These are phyloP conservation scores for Rhodotorula graminis DNA, from an alignment of 768 basidiomycete genomes.

Conservation along the genomic window DNA sequence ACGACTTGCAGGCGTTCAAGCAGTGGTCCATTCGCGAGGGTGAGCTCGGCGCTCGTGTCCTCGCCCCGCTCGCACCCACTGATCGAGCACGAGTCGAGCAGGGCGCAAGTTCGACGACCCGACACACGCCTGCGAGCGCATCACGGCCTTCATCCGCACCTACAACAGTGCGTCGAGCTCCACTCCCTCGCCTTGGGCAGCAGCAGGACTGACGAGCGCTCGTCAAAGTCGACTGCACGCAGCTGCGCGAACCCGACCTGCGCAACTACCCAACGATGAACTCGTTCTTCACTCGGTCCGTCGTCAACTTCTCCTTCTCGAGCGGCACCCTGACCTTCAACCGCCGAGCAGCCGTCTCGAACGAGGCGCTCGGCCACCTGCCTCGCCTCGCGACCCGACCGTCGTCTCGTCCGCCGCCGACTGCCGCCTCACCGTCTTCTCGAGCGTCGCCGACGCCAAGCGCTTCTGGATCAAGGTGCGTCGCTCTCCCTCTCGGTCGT, in stretches of 20 bases:
- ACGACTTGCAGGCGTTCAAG: background rate
- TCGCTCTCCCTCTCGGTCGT: background rate
- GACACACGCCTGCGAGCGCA: constrained; percentile 41
- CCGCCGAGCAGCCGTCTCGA: constrained; percentile 39
- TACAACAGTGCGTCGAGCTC: constrained; percentile 44
- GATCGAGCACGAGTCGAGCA: background rate
- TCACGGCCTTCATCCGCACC: constrained; percentile 46
- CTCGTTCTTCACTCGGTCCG: constrained; percentile 62
- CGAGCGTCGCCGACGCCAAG: constrained; percentile 57
- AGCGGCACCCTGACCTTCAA: too few relatives aligned
- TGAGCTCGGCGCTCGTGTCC: background rate
- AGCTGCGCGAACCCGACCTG: constrained; percentile 63
- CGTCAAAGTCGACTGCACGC: constrained; percentile 52
- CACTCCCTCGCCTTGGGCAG: constrained; percentile 59
- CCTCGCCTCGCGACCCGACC: constrained; percentile 54
- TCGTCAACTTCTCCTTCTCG: background rate
- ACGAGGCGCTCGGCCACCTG: constrained; percentile 60
- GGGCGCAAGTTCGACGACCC: constrained; percentile 25
- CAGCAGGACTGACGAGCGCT: constrained; percentile 45
- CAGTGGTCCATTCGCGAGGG: background rate
- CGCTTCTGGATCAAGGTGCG: constrained; percentile 57
- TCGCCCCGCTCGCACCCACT: background rate
- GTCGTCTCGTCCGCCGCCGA: constrained; percentile 67
- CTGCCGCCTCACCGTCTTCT: constrained; percentile 66
- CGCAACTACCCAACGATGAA: constrained; percentile 66